Conservation (phyloP, 2,329 filamentous ascomycete species). For the Pseudocercospora musae region DNA sequence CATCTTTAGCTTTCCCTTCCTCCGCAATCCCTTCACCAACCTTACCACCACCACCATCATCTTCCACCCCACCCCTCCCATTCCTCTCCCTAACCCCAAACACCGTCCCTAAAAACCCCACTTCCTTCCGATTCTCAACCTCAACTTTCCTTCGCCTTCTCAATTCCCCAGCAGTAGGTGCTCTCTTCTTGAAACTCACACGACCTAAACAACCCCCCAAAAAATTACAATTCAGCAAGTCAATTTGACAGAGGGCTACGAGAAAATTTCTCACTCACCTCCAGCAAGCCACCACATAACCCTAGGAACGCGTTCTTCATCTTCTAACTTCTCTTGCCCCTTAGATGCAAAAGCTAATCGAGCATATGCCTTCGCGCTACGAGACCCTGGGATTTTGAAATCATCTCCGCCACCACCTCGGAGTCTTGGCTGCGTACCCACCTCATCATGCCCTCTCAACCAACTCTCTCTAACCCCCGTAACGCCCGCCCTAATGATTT, state of each 20-base stretch:
- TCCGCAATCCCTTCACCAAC: neutral
- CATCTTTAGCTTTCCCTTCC: neutral
- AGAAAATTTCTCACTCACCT: neutral
- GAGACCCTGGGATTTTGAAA: neutral
- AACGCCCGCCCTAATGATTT: neutral
- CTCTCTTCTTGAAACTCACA: constrained; percentile 3
- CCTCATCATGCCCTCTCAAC: neutral
- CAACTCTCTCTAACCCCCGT: neutral
- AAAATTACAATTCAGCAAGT: neutral
- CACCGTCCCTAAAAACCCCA: constrained; percentile 6
- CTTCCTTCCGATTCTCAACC: constrained; percentile 3
- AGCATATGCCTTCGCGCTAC: constrained; percentile 3
- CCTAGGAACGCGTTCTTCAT: constrained; percentile 11
- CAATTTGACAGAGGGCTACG: neutral
- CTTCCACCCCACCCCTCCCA: neutral
- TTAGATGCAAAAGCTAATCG: neutral
- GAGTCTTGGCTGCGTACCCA: too few species aligned
- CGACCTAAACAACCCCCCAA: neutral
- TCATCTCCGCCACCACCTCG: constrained; percentile 6
- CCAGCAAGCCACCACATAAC: constrained; percentile 13
- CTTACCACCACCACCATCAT: neutral
- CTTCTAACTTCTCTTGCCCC: neutral
- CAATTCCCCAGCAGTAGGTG: constrained; percentile 9
- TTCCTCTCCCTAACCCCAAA: neutral
- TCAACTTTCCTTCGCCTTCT: constrained; percentile 6